Base-by-base conservation (phyloP, 805 yeast species). In the Wickerhamomyces queroliae region DNA sequence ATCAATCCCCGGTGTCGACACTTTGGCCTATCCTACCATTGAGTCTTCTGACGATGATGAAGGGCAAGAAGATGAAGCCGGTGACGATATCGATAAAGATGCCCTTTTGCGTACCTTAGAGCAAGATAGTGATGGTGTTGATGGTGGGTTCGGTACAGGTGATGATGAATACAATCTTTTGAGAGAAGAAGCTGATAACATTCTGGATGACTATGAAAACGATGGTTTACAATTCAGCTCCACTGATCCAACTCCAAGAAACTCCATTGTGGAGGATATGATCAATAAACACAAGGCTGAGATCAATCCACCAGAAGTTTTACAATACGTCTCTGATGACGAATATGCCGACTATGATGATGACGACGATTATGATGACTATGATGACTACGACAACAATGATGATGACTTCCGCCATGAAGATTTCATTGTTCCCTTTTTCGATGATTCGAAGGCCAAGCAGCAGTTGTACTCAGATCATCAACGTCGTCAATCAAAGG, bases 41-140 rank as follows among this genome's bases (percentile, higher is more conserved):
- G 59, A 56, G 29, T 56, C 55, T 24, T 53, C 63, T 21, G 60
- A n/a, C n/a, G n/a, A n/a, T n/a, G n/a, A n/a, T n/a, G n/a, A n/a
- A n/a, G n/a, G n/a, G n/a, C n/a, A n/a, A n/a, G n/a, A n/a, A n/a
- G n/a, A n/a, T n/a, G n/a, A 55, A 25, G 75, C 83, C 0, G 88
- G 79, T 41, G 87, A 77, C 10, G 90, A 80, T 50, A 79, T 80
- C 49, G 62, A 59, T 45, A 67, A 70, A 35, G 73, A 73, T 41
- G 74, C 69, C 41, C 59, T 67, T 35, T 61, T 70, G 27, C 46
- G 59, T 25, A 53, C 63, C 2, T 47, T 62, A 34, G 62, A 53
- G 32, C 64, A 62, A 35, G 62, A 59, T 19, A 50, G 58, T 32
- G 62, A 55, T 37, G 64, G 63, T 16, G 46, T 58, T 5, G 64